A percentile compares a stretch with the other conserved stretches of the same genome.
These are phyloP conservation scores for Lumnitzera littorea DNA, from an alignment of 345 rosid genomes.

Conservation along the genomic window DNA sequence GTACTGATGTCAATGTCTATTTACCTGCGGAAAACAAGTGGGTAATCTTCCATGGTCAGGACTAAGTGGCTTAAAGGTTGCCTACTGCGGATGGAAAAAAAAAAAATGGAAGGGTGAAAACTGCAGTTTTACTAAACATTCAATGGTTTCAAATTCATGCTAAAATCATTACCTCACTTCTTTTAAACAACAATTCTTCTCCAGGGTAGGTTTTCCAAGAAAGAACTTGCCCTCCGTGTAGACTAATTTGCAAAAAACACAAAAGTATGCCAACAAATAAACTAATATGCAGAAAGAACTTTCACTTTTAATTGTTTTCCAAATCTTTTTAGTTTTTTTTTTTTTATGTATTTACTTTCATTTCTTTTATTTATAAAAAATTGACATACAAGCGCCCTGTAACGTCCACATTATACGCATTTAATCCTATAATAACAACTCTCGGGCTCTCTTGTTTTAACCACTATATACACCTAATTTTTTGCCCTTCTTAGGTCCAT, in stretches of 20 bases:
- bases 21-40: conserved; percentile 91
- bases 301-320: too few species aligned
- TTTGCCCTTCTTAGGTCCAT: too few species aligned
- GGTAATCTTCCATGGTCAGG: conserved; percentile 90
- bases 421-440: too few species aligned
- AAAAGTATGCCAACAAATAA: conserved; percentile 2
- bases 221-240: conserved; percentile 90
- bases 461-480: too few species aligned
- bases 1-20: not conserved
- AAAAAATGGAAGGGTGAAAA: too few species aligned
- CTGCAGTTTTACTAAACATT: not conserved
- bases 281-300: not conserved
- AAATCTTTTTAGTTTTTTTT: too few species aligned
- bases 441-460: too few species aligned
- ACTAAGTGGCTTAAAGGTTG: conserved; percentile 67
- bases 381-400: too few species aligned
- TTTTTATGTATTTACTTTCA: too few species aligned
- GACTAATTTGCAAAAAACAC: conserved; percentile 53
- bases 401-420: too few species aligned
- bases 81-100: conserved; percentile 25
- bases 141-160: not conserved
- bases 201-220: conserved; percentile 88
- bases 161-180: conserved; percentile 50
- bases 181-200: conserved; percentile 77
- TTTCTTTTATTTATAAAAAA: too few species aligned